Evolutionary conservation across 1,284 basidiomycete species (phyloP), one percentile per base, ranked within the genome.

Genomic region (Phaffia rhodozyma): DNA sequence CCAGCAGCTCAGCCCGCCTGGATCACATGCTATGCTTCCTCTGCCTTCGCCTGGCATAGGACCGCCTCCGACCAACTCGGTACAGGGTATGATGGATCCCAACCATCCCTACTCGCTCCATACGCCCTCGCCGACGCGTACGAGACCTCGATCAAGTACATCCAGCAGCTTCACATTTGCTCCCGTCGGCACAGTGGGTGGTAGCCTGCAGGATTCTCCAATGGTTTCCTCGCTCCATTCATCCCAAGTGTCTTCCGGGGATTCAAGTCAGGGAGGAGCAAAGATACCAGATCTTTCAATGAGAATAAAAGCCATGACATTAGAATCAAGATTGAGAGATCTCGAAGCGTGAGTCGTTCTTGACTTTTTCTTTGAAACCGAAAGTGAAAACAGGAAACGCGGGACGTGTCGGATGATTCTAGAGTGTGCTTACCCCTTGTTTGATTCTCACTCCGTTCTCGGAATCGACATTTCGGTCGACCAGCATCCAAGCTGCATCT

Each of bases 271-370:
- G 16, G 38, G 38, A 43, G 38, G 38, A 43, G 2, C 13, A 43
- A 43, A 43, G 38, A 43, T 43, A 11, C 59, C 58, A n/a, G 63
- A 65, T 32, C 59, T 65, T 4, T 52, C 54, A 32, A 49, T 59
- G 21, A 51, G 53, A 50, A 55, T 65, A 51, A 65, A 61, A 34
- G 63, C 63, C 16, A 65, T 65, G 63, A 57, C 51, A 9, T 51
- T 65, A 25, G 63, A 65, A 51, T 60, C 58, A 20, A 50, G 52
- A 38, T 49, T 65, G 21, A 47, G 63, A 11, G 63, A 65, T 29
- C 51, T 65, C 23, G 63, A 65, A 20, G 63, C 47, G 62, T 64
- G 48, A 59, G 58, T 43, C 38, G 38, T 60, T 4, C n/a, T 21
- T n/a, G 55, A 13, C 34, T 21, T 49, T 16, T 27, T 7, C 13